Evolutionary conservation across 2,329 filamentous ascomycete genomes (phyloP), one percentile per base, ranked within the genome.

Genomic region (Epichloe typhina): DNA sequence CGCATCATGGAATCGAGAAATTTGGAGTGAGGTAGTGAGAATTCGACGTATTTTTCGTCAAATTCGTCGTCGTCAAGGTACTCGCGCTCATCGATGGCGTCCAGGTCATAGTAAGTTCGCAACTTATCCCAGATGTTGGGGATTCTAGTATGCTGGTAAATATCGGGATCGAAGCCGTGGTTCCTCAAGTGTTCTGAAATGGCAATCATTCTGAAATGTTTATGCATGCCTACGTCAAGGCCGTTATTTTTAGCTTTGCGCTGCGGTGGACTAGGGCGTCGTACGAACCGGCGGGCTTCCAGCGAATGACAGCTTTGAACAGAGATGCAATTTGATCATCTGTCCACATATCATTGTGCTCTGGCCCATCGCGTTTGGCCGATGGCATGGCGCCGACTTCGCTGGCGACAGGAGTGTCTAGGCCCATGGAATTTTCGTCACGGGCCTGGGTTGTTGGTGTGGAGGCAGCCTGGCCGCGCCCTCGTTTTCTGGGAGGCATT

Each of bases 291-390:
- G 91, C 91, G n/a, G 93, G 93, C 65, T 98, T 98, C 85, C 87
- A 95, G 63, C 83, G 79, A 56, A 97, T 90, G 57, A 97, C 84
- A 49, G 83, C 88, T 64, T 96, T 96, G 70, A 95, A 88, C 1
- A 98, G 75, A 40, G 88, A 90, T 1, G 88, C 89, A 57, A 95
- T 85, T 67, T 98, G 93, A 62, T 96, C 91, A 61, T 95, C 90
- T 4, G 89, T 96, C 93, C 93, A 98, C 26, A 83, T 79, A 56
- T 91, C 87, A 51, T 80, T 78, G 46, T 54, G 59, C 11, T 58
- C 56, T 5, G 59, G 57, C 11, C 53, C 52, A 4, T 54, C 55
- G 11, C 56, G 52, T 33, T 61, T 62, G 41, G 51, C 45, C 6
- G 61, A 54, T 15, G 52, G 51, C 3, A 53, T 55, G 19, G 59